Evolutionary conservation across 768 basidiomycete species (phyloP).

Genomic region (Leccinum barrowsii): DNA sequence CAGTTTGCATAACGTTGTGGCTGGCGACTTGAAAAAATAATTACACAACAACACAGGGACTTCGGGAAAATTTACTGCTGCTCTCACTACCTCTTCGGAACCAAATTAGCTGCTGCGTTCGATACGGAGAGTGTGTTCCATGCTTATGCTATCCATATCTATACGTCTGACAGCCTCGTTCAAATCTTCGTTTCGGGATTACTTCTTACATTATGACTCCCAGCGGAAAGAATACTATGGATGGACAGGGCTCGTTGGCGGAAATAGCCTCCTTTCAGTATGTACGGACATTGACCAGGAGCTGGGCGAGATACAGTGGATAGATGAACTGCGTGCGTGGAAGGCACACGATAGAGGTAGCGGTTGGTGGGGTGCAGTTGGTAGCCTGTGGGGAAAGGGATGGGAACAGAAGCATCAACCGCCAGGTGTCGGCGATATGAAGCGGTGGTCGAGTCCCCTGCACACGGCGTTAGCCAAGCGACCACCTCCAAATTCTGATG

Average conservation of each 20-base stretch:
- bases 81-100: constrained; percentile 15
- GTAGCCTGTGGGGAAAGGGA: background rate
- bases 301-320: background rate
- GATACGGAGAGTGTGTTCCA: constrained; percentile 69
- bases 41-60: no score
- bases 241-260: constrained; percentile 45
- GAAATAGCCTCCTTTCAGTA: constrained; percentile 75
- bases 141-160: constrained; percentile 62
- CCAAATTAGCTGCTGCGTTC: constrained; percentile 67
- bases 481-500: constrained; percentile 2
- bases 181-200: background rate
- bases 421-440: constrained; percentile 47
- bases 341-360: background rate
- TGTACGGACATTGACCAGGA: background rate
- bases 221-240: background rate
- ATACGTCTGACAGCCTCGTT: constrained; percentile 36
- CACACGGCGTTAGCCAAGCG: background rate
- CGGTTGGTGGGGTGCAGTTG: background rate
- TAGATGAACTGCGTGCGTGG: background rate
- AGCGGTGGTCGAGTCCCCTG: constrained; percentile 18
- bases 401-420: constrained; percentile 33
- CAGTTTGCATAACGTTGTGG: no score
- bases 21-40: no score
- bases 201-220: background rate
- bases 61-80: no score